Base-by-base conservation (phyloP, 768 basidiomycete species). In the Terana coerulea region DNA sequence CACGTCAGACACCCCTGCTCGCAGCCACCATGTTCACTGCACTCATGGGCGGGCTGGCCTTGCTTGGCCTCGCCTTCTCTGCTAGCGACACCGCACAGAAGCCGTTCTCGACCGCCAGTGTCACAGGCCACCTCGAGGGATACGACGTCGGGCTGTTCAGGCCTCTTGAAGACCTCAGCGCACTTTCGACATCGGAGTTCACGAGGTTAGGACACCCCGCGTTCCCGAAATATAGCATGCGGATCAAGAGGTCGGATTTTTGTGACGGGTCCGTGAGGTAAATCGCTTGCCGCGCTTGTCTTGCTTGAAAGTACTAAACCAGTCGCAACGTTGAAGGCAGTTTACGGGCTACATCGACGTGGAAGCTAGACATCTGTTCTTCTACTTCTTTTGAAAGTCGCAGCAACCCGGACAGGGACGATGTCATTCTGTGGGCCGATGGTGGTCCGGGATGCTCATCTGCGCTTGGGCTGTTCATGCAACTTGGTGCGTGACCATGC, bases 301-400 rank as follows among this genome's bases (percentile, higher is more conserved):
- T 33, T 8, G 39, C 39, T 17, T n/a, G 39, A 8, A 15, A 17
- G 8, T 10, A 8, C 8, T 9, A 9, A 10, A 40, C 21, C 9
- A 19, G 22, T n/a, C 28, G 22, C 30, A 86, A 82, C 21, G 68
- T 77, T 0, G n/a, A n/a, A n/a, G n/a, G n/a, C n/a, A n/a, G n/a
- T 87, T 84, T 62, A 84, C 86, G 0, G 86, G 86, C 6, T 88
- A 88, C 59, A 83, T 88, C 51, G 85, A 88, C 53, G 73, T 84
- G 30, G 71, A 80, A 60, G 80, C 81, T 19, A 77, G 81, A 49
- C 68, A 69, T 42, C 41, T 69, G 43, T 69, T 67, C 57, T 75
- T 76, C 67, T 74, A 72, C 64, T 79, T 78, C n/a, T 63, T 78
- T 78, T 57, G 76, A 78, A 57, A 72, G 69, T 30, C 58, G 76